Evolutionary conservation across 1,139 yeast genomes (phyloP).

Genomic region (Petasospora fabianii): DNA sequence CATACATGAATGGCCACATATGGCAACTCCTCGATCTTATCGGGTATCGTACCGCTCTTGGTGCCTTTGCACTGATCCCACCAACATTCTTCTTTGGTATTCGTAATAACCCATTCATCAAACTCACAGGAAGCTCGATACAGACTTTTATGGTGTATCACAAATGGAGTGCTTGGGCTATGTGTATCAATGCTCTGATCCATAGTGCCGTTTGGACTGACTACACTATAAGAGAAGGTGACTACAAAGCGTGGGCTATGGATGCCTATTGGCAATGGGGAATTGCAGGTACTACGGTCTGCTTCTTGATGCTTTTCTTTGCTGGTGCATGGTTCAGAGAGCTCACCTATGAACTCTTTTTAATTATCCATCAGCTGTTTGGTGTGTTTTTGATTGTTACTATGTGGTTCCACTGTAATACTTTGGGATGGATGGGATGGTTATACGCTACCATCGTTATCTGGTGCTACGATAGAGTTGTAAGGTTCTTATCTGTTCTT

Average conservation of each 20-base stretch:
- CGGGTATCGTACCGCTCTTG: slow-evolving; percentile 52
- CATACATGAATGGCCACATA: slow-evolving; percentile 38
- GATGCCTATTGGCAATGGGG: slow-evolving; percentile 41
- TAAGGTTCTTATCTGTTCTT: slow-evolving; percentile 33
- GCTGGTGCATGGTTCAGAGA: slow-evolving; percentile 43
- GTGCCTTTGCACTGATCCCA: slow-evolving; percentile 49
- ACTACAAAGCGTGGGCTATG: slow-evolving; percentile 28
- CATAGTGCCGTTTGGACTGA: slow-evolving; percentile 52
- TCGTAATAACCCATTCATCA: slow-evolving; percentile 54
- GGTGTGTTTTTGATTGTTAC: slow-evolving; percentile 34
- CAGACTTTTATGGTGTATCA: slow-evolving; percentile 47
- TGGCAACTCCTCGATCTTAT: slow-evolving; percentile 39
- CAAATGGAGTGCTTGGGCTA: slow-evolving; percentile 38
- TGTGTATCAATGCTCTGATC: slow-evolving; percentile 35
- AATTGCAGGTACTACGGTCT: slow-evolving; percentile 42
- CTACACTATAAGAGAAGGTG: slow-evolving; percentile 32
- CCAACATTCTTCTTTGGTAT: slow-evolving; percentile 54
- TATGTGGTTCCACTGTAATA: slow-evolving; percentile 39
- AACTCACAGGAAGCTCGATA: slow-evolving; percentile 45
- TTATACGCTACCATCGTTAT: slow-evolving; percentile 38
- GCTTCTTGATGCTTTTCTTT: slow-evolving; percentile 42
- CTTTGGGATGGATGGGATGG: slow-evolving; percentile 44
- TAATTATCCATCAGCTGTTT: slow-evolving; percentile 35
- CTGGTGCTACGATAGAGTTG: slow-evolving; percentile 36
- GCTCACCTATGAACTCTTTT: slow-evolving; percentile 40